Conservation (phyloP, 306 rosid genomes). For the Prunus persica region Prunus_persica_NCBIv2 NC_034016.1:3116001-3116500, state of each 20-base stretch:
- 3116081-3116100: no score
- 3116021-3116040: neutral
- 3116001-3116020: neutral
- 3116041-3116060: neutral
- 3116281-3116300: neutral
- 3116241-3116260: neutral
- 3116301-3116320: neutral
- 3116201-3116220: neutral
- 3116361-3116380: neutral
- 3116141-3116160: neutral
- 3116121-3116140: neutral
- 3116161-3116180: neutral
- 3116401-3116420: neutral
- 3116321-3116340: neutral
- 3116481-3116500: rapidly evolving
- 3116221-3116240: neutral
- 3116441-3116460: no score
- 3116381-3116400: neutral
- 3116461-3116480: no score
- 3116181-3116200: neutral
- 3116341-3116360: neutral
- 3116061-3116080: neutral
- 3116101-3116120: neutral
- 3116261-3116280: neutral
- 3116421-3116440: neutral